Evolutionary conservation across 148 eudicot genomes (phyloP).

Genomic region (Amaranthus cruentus): DNA sequence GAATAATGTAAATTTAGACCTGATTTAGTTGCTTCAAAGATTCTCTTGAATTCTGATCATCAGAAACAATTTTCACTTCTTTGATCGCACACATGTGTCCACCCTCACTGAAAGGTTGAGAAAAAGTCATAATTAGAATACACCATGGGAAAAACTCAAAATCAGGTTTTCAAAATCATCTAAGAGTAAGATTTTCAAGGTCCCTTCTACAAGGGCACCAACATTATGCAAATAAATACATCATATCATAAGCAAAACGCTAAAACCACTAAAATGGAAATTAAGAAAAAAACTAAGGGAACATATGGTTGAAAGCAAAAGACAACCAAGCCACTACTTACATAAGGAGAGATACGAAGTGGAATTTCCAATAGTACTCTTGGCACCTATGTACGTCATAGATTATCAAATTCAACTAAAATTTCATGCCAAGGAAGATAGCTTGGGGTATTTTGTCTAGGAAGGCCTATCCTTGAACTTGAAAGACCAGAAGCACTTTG

Average conservation of each 20-base stretch:
- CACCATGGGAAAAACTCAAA: not conserved
- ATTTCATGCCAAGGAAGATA: too few relatives aligned
- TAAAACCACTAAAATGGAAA: not conserved
- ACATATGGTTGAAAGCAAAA: not conserved
- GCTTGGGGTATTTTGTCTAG: too few relatives aligned
- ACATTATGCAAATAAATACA: too few relatives aligned
- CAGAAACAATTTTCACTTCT: conserved; percentile 70
- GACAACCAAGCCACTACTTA: conserved; percentile 1
- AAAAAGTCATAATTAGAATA: conserved; percentile 4
- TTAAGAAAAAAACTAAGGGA: not conserved
- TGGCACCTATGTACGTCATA: too few relatives aligned
- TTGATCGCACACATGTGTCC: conserved; percentile 97
- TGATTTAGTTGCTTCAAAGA: conserved; percentile 93
- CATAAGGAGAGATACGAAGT: not conserved
- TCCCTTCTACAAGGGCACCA: not conserved
- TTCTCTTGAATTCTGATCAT: conserved; percentile 80
- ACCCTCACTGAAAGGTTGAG: conserved; percentile 58
- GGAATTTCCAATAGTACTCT: too few relatives aligned
- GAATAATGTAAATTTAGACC: conserved; percentile 34
- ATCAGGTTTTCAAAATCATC: not conserved
- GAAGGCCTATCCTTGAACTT: not conserved
- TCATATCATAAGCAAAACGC: too few relatives aligned
- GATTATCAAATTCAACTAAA: too few relatives aligned
- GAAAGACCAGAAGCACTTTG: not conserved
- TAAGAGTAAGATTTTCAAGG: conserved; percentile 4